phyloP scores from a whole-genome alignment of 495 filamentous ascomycete genomes.

The Clavariopsis aquatica region DNA sequence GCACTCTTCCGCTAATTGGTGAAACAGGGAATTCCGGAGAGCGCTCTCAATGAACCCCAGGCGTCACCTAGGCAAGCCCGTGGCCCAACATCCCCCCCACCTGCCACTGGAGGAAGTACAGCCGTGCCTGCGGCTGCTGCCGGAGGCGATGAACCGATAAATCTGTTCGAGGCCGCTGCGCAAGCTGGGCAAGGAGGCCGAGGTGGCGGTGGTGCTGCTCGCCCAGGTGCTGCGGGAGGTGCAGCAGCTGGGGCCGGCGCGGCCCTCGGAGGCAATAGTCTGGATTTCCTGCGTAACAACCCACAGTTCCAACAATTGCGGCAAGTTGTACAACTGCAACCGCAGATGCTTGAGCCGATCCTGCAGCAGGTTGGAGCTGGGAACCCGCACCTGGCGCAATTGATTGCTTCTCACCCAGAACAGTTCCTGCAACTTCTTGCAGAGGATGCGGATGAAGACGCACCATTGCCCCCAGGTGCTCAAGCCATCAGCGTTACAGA shows the following conservation, averaged over 20 bases:
- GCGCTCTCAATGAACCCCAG: conserved; percentile 63
- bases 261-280: conserved; percentile 66
- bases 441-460: conserved; percentile 69
- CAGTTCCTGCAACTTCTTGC: conserved; percentile 86
- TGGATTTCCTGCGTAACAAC: conserved; percentile 95
- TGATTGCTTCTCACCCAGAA: conserved; percentile 88
- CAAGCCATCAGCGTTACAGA: conserved; percentile 90
- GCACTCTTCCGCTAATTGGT: conserved; percentile 10
- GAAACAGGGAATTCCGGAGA: conserved; percentile 82
- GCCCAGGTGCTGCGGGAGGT: conserved; percentile 37
- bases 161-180: conserved; percentile 93
- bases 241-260: conserved; percentile 55
- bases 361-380: conserved; percentile 93
- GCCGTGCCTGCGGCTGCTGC: conserved; percentile 44
- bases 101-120: conserved; percentile 36
- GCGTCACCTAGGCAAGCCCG: conserved; percentile 45
- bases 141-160: conserved; percentile 71
- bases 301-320: conserved; percentile 96
- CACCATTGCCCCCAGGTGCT: conserved; percentile 81
- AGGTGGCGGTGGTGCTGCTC: conserved; percentile 46
- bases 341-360: conserved; percentile 97
- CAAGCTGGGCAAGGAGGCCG: conserved; percentile 64
- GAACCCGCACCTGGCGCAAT: conserved; percentile 87
- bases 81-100: conserved; percentile 39
- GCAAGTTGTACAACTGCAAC: conserved; percentile 94